These are phyloP conservation scores for Cinnamomum micranthum DNA, from an alignment of 164 flowering plant genomes.

Conservation along the genomic window DNA sequence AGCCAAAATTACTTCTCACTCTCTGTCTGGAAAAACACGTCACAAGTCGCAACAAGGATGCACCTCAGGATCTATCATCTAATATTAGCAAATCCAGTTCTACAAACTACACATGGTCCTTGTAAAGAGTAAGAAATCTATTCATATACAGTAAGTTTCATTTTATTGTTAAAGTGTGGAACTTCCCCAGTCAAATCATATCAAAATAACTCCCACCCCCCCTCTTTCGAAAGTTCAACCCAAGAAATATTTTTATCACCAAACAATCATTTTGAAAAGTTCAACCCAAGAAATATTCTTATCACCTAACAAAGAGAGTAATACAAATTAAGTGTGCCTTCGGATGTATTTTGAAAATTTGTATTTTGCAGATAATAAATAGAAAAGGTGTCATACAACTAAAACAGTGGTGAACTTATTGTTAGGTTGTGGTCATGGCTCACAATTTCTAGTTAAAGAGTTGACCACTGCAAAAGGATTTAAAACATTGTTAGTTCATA, in stretches of 20 bases:
- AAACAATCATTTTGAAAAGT: no score
- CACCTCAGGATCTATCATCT: not conserved
- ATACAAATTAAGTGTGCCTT: not conserved
- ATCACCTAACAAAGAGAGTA: no score
- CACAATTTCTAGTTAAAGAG: not conserved
- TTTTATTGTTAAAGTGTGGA: not conserved
- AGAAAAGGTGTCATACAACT: not conserved
- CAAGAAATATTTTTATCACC: no score
- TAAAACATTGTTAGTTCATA: no score
- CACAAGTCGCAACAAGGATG: not conserved
- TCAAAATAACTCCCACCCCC: not conserved
- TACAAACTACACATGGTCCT: not conserved
- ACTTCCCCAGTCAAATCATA: not conserved
- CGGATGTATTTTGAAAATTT: not conserved
- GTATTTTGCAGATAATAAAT: not conserved
- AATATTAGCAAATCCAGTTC: not conserved
- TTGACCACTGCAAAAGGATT: not conserved
- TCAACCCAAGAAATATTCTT: no score
- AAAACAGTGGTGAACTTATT: not conserved
- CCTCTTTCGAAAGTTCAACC: no score
- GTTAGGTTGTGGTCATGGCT: not conserved
- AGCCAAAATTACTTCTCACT: not conserved
- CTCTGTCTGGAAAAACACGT: not conserved
- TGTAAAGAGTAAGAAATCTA: not conserved
- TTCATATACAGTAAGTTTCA: not conserved